Evolutionary conservation across 768 basidiomycete genomes (phyloP).

Genomic region (Termitomyces titanicus): DNA sequence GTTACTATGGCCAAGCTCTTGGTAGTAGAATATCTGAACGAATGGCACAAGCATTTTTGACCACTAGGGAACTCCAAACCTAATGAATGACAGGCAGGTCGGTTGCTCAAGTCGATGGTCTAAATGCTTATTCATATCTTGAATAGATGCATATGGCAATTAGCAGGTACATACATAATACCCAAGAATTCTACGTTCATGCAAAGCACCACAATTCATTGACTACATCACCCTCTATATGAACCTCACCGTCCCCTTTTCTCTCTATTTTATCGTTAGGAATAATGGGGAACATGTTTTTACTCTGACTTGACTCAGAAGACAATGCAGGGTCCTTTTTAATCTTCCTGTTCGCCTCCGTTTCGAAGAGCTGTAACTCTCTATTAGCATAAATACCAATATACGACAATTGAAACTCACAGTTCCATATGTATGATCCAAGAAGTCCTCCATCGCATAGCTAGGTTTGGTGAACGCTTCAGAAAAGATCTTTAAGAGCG

Average conservation of each 20-base stretch:
- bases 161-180: too few relatives aligned
- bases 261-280: neutral
- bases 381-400: neutral
- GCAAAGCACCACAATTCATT: slow-evolving; percentile 8
- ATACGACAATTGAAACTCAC: slow-evolving; percentile 36
- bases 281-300: slow-evolving; percentile 1
- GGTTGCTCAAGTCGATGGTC: neutral
- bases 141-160: too few relatives aligned
- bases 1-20: neutral
- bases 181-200: neutral
- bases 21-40: neutral
- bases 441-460: slow-evolving; percentile 91
- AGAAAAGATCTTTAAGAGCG: slow-evolving; percentile 77
- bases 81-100: neutral
- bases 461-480: slow-evolving; percentile 94
- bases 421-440: slow-evolving; percentile 89
- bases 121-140: neutral
- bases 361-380: slow-evolving; percentile 71
- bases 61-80: neutral
- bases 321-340: slow-evolving; percentile 71
- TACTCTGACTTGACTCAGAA: slow-evolving; percentile 32
- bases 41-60: neutral
- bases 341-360: slow-evolving; percentile 74
- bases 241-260: neutral
- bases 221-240: slow-evolving; percentile 6